These are phyloP conservation scores for Dictyostelium purpureum DNA, from an alignment of 78 protist species.

Conservation along the genomic window DNA sequence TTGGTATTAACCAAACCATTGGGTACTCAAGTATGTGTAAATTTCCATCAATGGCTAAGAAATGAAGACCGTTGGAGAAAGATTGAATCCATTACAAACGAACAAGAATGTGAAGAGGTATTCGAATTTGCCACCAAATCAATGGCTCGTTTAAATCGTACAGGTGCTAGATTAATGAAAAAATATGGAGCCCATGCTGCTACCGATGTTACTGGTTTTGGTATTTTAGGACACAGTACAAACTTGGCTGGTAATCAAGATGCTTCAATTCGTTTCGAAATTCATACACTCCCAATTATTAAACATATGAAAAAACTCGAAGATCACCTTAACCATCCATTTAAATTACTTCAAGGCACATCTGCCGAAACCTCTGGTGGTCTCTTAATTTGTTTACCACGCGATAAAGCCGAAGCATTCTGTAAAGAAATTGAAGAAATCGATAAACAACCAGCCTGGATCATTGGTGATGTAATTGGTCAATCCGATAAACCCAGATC, in stretches of 20 bases:
- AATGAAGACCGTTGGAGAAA: slow-evolving; percentile 27
- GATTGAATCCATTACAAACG: slow-evolving; percentile 13
- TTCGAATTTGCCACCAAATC: slow-evolving; percentile 58
- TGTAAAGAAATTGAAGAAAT: slow-evolving; percentile 63
- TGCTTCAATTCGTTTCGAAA: slow-evolving; percentile 27
- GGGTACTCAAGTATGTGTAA: slow-evolving; percentile 94
- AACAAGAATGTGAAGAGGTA: slow-evolving; percentile 26
- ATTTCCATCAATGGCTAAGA: slow-evolving; percentile 88
- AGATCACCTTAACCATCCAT: slow-evolving; percentile 34
- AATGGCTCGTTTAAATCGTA: slow-evolving; percentile 85
- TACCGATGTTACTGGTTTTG: slow-evolving; percentile 96
- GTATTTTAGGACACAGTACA: slow-evolving; percentile 86
- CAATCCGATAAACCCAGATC: neutral
- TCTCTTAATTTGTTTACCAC: slow-evolving; percentile 69
- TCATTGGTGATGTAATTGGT: slow-evolving; percentile 79
- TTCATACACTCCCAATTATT: slow-evolving; percentile 78
- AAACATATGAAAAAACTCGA: slow-evolving; percentile 77
- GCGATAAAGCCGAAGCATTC: slow-evolving; percentile 50
- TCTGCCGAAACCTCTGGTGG: slow-evolving; percentile 92
- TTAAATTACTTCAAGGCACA: slow-evolving; percentile 67
- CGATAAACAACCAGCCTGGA: slow-evolving; percentile 85
- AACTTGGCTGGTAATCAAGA: slow-evolving; percentile 84
- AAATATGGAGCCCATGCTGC: slow-evolving; percentile 88
- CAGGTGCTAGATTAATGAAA: slow-evolving; percentile 86
- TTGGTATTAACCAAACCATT: slow-evolving; percentile 95